Base-by-base conservation (phyloP, 257 asterid species). In the Solanum medicagineum region DNA sequence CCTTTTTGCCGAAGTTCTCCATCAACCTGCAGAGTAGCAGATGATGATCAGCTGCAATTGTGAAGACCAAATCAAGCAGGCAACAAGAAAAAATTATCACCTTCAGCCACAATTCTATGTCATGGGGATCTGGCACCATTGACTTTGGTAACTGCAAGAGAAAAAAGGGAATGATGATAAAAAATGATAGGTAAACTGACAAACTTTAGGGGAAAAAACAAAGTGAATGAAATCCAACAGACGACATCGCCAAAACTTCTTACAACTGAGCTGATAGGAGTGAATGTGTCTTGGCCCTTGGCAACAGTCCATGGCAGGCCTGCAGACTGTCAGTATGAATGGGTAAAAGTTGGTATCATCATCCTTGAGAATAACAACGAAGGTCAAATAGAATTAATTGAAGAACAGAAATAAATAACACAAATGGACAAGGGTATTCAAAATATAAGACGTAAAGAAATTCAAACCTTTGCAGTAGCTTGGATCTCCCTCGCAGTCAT, bases 271-370 rank as follows among this genome's bases (percentile, higher is more conserved):
- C 98, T 97, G 89, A 97, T 94, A 26, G 98, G 99, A 13, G 98
- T 95, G 94, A 95, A 97, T 86, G 99, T 97, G 87, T 97, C 99
- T 91, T 93, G 99, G 80, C 98, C 99, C 87, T 97, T 97, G 85
- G 99, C 96, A 85, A 92, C 88, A 84, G 98, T 93, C 99, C 99
- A 97, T n/a, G 98, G 98, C 86, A 97, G 98, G 85, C 99, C 99
- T 89, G 98, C 96, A 89, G 98, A 91, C 99, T 96, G 91, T 85
- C 85, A 90, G 79, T 87, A n/a, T 85, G 63, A 86, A 86, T 59
- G 45, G 45, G 85, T 77, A 51, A 77, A 77, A 24, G 44, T 77
- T 51, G 63, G 45, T 77, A 26, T 4, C 0, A 0, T 15, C 26
- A 77, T 51, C 82, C 63, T 77, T 53, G n/a, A 17, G 82, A 51